phyloP scores from a whole-genome alignment of 768 basidiomycete genomes.

The Xerocomellus chrysenteron region DNA sequence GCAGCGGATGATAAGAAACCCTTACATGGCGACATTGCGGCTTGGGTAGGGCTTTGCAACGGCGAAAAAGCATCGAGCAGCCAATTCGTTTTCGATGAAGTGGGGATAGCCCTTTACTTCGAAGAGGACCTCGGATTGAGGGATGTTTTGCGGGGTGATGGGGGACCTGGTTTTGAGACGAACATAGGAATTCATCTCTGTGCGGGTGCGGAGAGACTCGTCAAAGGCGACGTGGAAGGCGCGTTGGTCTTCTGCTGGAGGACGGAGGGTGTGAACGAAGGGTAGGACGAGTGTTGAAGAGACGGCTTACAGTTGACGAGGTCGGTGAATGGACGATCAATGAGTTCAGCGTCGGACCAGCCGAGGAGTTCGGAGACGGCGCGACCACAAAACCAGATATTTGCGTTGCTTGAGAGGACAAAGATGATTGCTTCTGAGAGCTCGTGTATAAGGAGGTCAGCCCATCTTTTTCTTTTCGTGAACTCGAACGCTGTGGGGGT shows the following conservation, averaged over 20 bases:
- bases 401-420: constrained; percentile 60
- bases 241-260: constrained; percentile 55
- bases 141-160: constrained; percentile 22
- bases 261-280: not conserved
- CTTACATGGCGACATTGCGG: constrained; percentile 67
- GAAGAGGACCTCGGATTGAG: constrained; percentile 55
- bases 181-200: constrained; percentile 56
- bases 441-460: constrained; percentile 74
- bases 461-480: constrained; percentile 85
- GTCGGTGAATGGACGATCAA: constrained; percentile 65
- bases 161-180: constrained; percentile 54
- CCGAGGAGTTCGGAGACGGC: constrained; percentile 72
- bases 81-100: constrained; percentile 36
- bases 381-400: constrained; percentile 67
- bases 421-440: constrained; percentile 71
- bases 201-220: constrained; percentile 47
- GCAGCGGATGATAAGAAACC: not conserved
- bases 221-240: constrained; percentile 50
- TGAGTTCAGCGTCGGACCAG: constrained; percentile 70
- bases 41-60: constrained; percentile 78
- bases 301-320: constrained; percentile 58
- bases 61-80: constrained; percentile 66
- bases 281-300: not conserved
- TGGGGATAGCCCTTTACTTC: constrained; percentile 70
- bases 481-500: constrained; percentile 61